Evolutionary conservation across 2,329 filamentous ascomycete genomes (phyloP).

Genomic region (Aureobasidium sp.): DNA sequence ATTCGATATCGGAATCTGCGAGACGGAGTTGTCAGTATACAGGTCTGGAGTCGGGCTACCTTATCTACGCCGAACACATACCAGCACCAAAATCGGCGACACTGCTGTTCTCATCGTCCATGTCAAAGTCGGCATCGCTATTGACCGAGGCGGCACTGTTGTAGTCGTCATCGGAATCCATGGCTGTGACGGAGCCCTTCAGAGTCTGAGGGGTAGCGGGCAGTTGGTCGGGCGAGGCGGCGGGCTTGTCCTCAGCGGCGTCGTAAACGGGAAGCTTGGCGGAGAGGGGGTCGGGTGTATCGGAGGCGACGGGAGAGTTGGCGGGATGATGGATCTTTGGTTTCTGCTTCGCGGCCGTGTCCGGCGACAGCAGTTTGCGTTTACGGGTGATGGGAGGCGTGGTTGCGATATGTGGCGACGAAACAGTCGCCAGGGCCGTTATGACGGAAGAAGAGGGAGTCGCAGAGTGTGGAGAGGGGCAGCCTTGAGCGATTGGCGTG

Average conservation of each 20-base stretch:
- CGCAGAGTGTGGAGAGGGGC: slow-evolving; percentile 7
- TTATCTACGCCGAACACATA: slow-evolving; percentile 17
- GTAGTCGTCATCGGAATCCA: slow-evolving; percentile 96
- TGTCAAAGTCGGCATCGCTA: slow-evolving; percentile 60
- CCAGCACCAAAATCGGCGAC: slow-evolving; percentile 37
- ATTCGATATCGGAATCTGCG: slow-evolving; percentile 41
- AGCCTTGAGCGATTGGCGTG: neutral
- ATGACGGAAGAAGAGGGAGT: slow-evolving; percentile 20
- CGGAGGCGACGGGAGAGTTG: slow-evolving; percentile 16
- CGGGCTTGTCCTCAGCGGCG: slow-evolving; percentile 18
- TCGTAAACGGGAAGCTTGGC: slow-evolving; percentile 27
- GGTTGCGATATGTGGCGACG: slow-evolving; percentile 17
- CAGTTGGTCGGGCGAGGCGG: slow-evolving; percentile 29
- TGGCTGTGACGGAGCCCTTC: slow-evolving; percentile 42
- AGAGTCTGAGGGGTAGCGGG: slow-evolving; percentile 42
- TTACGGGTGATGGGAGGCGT: slow-evolving; percentile 26
- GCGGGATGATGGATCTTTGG: neutral
- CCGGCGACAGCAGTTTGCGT: slow-evolving; percentile 23
- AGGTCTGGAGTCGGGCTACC: slow-evolving; percentile 11
- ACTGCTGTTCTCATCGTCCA: slow-evolving; percentile 62
- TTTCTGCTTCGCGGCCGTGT: slow-evolving; percentile 14
- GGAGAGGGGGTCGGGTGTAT: slow-evolving; percentile 13
- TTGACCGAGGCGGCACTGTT: slow-evolving; percentile 63
- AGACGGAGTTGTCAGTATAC: slow-evolving; percentile 29
- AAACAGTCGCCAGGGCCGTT: slow-evolving; percentile 16